Evolutionary conservation across 768 basidiomycete species (phyloP), one percentile per base, ranked within the genome.

Genomic region (Podaxis rugospora): DNA sequence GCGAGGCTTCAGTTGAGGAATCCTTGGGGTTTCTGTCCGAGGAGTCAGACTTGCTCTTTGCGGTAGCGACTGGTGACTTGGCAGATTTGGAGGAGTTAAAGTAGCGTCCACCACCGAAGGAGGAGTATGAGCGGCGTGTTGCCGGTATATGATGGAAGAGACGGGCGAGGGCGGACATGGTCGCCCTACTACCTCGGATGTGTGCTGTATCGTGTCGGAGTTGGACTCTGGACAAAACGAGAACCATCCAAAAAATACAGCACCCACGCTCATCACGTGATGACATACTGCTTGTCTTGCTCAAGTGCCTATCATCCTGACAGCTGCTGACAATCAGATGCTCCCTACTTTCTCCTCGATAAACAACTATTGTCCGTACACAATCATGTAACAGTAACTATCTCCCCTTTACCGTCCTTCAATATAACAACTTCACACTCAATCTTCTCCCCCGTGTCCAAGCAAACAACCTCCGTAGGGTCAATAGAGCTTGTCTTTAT

Each of bases 401-500:
- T 88, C 61, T 95, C 89, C 0, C 95, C 95, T 71, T 85, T 83
- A 6, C 93, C 93, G 70, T 98, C 94, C 72, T 93, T 90, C 63
- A 98, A 76, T 56, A 98, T 90, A 27, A 97, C 93, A 11, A 96
- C 73, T 71, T 97, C 94, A 72, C 93, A 95, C 62, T 92, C 91
- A 51, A 97, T 85, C 71, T 87, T 90, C 75, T 97, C 95, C 5
- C 92, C 92, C 0, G 89, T 92, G 70, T 98, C 97, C 75, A 93
- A 81, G 69, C 95, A 97, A 2, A 92, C 84, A 13, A 99, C 88
- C 66, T 90, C 86, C 9, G 97, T 98, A 40, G 87, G 88, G 70
- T 99, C 96, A 42, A 88, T 77, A 0, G 88, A 77, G 69, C 90
- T 92, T 32, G 85, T 86, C 72, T 88, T 89, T 64, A 98, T 86